Percentiles rank a stretch among this genome's conserved stretches.
Evolutionary conservation across 805 yeast genomes (phyloP).

Genomic region (Kazachstania psychrophila): DNA sequence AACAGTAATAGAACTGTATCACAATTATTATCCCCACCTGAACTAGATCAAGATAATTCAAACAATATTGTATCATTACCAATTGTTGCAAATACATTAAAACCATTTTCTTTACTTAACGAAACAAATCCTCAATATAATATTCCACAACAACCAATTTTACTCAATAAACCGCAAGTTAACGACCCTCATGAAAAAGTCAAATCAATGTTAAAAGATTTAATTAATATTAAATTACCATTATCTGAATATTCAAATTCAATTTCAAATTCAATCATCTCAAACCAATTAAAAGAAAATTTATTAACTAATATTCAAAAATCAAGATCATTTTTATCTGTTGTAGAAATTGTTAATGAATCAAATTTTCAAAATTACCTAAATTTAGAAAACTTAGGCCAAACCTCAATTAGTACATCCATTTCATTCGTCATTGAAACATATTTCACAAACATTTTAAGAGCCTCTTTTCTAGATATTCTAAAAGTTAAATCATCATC

Average conservation of each 20-base stretch:
- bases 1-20: neutral
- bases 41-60: neutral
- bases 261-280: neutral
- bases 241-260: neutral
- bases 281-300: conserved; percentile 25
- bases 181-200: neutral
- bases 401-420: conserved; percentile 44
- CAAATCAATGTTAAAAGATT: conserved; percentile 1
- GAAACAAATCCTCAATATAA: neutral
- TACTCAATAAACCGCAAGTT: neutral
- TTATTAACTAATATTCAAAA: conserved; percentile 44
- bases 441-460: conserved; percentile 35
- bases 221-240: conserved; percentile 4
- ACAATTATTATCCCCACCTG: neutral
- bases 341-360: conserved; percentile 28
- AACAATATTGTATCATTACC: neutral
- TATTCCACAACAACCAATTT: neutral
- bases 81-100: neutral
- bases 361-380: conserved; percentile 26
- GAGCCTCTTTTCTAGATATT: neutral
- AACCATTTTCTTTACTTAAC: neutral
- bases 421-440: conserved; percentile 56
- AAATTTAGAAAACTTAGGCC: conserved; percentile 50
- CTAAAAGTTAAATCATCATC: neutral
- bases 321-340: conserved; percentile 47